Base-by-base conservation (phyloP, 2,329 filamentous ascomycete genomes). In the Cucurbitaria berberidis region DNA sequence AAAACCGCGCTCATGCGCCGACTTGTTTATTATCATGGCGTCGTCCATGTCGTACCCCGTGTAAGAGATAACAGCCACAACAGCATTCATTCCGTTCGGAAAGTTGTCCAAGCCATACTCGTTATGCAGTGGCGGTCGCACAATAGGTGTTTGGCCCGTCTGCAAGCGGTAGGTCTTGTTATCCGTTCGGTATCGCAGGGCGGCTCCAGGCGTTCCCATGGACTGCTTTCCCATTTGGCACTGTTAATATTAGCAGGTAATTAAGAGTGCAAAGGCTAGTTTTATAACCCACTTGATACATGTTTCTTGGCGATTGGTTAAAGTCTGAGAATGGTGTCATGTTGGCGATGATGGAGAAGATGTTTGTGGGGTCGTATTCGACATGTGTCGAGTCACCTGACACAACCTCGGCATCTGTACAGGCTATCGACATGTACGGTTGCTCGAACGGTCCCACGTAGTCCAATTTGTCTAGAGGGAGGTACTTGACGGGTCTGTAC, bases 21-120 rank as follows among this genome's bases (percentile, higher is more conserved):
- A 96, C 76, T 98, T 98, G 82, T 98, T 98, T 73, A 99, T 82
- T 72, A 99, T 98, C 93, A 98, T 98, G 73, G 95, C 95, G 78
- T 99, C 95, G 82, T 99, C 95, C 95, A 99, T 99, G 82, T 99
- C 95, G 78, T 98, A 99, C 45, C 93, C 95, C 1, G 93, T 98
- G 76, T 99, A 99, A 0, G 93, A 97, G 60, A 99, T 96, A 74
- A 99, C 96, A 53, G 95, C 95, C 53, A 99, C 95, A 34, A 98
- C 87, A 8, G 92, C 91, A 69, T 99, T 99, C 69, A 87, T 93
- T 24, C 95, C 95, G 73, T 98, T 97, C 48, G 95, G 95, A 76
- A 97, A 99, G 77, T 98, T 98, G 79, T 99, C 95, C 55, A 98
- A 87, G 18, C 93, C 95, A 70, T 99, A 99, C 18, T 91, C 89